These are phyloP conservation scores for Mycena capillaripes DNA, from an alignment of 768 basidiomycete genomes.

Conservation along the genomic window DNA sequence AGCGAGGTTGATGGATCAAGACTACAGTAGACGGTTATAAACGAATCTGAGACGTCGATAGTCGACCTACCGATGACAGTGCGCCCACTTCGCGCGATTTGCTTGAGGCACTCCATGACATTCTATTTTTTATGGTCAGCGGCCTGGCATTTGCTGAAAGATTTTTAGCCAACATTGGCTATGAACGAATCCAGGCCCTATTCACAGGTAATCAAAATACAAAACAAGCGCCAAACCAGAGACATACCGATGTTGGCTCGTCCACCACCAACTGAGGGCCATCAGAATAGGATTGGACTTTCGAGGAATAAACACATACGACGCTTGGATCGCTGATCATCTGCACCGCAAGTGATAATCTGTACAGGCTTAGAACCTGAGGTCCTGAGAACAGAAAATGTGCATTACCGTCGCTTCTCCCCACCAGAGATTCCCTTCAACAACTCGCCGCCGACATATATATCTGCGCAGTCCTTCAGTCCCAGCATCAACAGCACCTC, in stretches of 20 bases:
- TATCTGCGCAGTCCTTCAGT: constrained; percentile 58
- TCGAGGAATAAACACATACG: constrained; percentile 11
- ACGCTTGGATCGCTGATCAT: constrained; percentile 55
- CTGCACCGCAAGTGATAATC: constrained; percentile 58
- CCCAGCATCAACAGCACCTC: constrained; percentile 61
- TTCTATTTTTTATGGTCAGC: constrained; percentile 35
- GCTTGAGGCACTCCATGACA: constrained; percentile 58
- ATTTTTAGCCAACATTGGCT: constrained; percentile 41
- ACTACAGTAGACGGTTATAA: constrained; percentile 41
- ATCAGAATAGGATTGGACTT: not conserved
- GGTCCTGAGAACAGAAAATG: not conserved
- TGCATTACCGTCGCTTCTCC: not conserved
- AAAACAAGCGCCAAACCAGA: constrained; percentile 30
- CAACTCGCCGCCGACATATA: constrained; percentile 59
- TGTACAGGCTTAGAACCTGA: not conserved
- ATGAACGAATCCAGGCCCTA: constrained; percentile 59
- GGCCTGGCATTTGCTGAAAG: not conserved
- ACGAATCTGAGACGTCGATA: not conserved
- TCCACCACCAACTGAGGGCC: constrained; percentile 49
- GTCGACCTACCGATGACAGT: constrained; percentile 41
- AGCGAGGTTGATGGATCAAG: constrained; percentile 47
- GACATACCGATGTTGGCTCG: constrained; percentile 33
- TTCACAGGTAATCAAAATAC: not conserved
- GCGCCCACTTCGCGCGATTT: constrained; percentile 55
- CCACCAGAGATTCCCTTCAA: constrained; percentile 55